These are phyloP conservation scores for Limtongia smithiae DNA, from an alignment of 805 yeast species.

Conservation along the genomic window DNA sequence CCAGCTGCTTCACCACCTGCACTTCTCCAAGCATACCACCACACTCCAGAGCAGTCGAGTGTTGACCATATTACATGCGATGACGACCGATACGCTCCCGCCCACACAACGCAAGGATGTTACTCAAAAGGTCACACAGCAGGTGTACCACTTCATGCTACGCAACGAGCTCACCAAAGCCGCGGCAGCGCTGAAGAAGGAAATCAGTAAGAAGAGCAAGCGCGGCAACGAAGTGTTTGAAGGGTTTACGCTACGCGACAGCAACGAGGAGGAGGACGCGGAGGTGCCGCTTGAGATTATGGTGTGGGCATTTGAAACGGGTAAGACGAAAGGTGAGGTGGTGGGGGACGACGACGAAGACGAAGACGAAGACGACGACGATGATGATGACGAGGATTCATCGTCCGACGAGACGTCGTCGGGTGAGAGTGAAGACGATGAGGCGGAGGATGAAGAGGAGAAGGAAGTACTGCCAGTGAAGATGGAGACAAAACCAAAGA, in stretches of 20 bases:
- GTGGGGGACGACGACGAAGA: neutral
- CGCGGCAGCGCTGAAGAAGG: slow-evolving; percentile 37
- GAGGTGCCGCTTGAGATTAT: slow-evolving; percentile 34
- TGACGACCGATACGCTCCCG: neutral
- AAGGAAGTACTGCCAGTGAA: neutral
- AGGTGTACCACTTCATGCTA: slow-evolving; percentile 35
- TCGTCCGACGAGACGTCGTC: slow-evolving; percentile 32
- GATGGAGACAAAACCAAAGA: neutral
- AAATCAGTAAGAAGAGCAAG: slow-evolving; percentile 12
- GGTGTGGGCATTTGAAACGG: slow-evolving; percentile 33
- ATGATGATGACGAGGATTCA: slow-evolving; percentile 8
- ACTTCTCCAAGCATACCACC: too few relatives aligned
- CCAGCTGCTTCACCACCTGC: too few relatives aligned
- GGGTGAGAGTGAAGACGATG: slow-evolving; percentile 27
- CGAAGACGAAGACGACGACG: slow-evolving; percentile 9
- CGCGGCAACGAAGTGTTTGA: slow-evolving; percentile 25
- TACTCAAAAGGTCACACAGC: slow-evolving; percentile 30
- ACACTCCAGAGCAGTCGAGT: too few relatives aligned
- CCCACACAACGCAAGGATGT: slow-evolving; percentile 3
- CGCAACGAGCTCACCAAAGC: slow-evolving; percentile 35
- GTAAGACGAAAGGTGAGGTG: slow-evolving; percentile 33
- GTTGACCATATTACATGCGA: too few relatives aligned
- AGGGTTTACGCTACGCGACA: slow-evolving; percentile 18
- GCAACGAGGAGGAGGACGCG: slow-evolving; percentile 16
- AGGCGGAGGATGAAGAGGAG: slow-evolving; percentile 16